Conservation (phyloP, 2,329 filamentous ascomycete genomes). For the Neophaeococcomyces aloes region DNA sequence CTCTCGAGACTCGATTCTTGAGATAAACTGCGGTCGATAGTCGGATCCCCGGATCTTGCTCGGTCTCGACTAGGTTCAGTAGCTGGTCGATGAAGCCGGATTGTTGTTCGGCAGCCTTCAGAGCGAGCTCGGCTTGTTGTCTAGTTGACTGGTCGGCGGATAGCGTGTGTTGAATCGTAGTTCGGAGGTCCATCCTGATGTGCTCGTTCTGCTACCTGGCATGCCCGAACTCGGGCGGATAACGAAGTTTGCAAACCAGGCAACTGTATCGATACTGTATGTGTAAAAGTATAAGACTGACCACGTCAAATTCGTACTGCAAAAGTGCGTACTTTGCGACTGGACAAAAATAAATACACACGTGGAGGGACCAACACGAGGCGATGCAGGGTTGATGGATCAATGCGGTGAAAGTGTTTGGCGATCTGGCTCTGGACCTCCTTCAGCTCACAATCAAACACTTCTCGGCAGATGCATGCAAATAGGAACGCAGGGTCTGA, state of each 20-base stretch:
- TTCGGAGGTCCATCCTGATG: conserved; percentile 36
- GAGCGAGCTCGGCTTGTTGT: conserved; percentile 52
- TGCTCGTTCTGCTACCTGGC: conserved; percentile 2
- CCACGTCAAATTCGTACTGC: too few relatives aligned
- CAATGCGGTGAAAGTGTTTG: too few relatives aligned
- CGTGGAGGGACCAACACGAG: too few relatives aligned
- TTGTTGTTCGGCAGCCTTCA: conserved; percentile 79
- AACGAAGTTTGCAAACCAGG: background rate
- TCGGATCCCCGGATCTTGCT: conserved; percentile 74
- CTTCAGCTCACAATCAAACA: too few relatives aligned
- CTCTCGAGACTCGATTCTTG: conserved; percentile 91
- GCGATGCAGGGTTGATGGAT: too few relatives aligned
- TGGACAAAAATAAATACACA: too few relatives aligned
- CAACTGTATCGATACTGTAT: background rate
- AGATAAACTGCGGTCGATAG: conserved; percentile 91
- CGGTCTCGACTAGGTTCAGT: conserved; percentile 77
- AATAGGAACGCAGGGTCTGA: too few relatives aligned
- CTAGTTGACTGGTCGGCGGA: conserved; percentile 52
- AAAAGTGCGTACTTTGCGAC: too few relatives aligned
- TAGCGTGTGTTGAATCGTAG: conserved; percentile 54
- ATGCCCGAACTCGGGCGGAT: conserved; percentile 5
- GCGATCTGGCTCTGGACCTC: too few relatives aligned
- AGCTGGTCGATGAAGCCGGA: conserved; percentile 83
- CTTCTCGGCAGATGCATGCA: too few relatives aligned
- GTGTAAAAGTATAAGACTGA: too few relatives aligned